Base-by-base conservation (phyloP, 257 asterid genomes). In the Cordia subcordata region DNA sequence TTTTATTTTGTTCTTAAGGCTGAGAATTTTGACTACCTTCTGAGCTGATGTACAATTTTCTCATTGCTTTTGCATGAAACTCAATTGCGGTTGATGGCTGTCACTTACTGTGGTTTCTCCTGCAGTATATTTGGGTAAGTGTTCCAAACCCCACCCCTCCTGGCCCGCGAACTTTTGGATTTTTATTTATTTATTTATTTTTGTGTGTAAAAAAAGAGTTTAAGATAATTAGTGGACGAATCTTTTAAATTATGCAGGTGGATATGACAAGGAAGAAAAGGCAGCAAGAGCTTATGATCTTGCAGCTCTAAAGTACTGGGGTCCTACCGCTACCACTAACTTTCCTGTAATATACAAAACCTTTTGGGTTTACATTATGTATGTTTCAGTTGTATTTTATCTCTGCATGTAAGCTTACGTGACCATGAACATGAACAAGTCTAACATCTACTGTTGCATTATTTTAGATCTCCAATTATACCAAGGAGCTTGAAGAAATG, bases 231-330 rank as follows among this genome's bases (percentile, higher is more conserved):
- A 6, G 51, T 21, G 55, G 58, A 74, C n/a, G 53, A 50, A 47
- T 55, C 56, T 14, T 23, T 37, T 58, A n/a, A 55, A 15, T 56
- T 54, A 23, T 49, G 46, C 70, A 87, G 98, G 98, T 71, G 98
- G 98, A 6, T 90, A 90, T 75, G 98, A 90, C 67, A 87, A 87
- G 57, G 97, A 90, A 77, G 97, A 87, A 12, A 87, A 78, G 83
- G 97, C 97, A 0, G 97, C 97, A 8, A 77, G 96, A 61, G 69
- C 97, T 3, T 90, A 90, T 55, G 97, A 90, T 75, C 70, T 90
- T 78, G 97, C 97, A 21, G 96, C 97, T 17, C 85, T 90, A 46
- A 90, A 87, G 58, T 90, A 90, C 69, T 90, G 97, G 97, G 97
- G 97, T 60, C 66, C 95, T n/a, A 72, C 84, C 12, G 96, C 97